These are phyloP conservation scores for Boletus rufocinnamomeus DNA, from an alignment of 768 basidiomycete genomes.

Conservation along the genomic window DNA sequence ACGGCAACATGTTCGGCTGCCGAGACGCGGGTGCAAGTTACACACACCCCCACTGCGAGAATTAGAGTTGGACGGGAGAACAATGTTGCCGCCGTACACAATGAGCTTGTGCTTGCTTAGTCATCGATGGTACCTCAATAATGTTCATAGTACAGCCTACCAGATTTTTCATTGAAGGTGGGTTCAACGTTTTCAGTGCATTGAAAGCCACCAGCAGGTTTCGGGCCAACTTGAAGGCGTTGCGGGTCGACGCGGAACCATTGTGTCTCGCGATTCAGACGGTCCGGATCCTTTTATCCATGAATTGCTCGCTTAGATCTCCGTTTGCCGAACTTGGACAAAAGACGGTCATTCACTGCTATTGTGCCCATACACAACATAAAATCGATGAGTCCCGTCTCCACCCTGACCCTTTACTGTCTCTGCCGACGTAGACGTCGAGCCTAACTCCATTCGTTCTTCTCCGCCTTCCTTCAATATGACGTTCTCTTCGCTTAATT, in stretches of 20 bases:
- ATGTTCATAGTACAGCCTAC: too few species aligned
- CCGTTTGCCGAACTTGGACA: not conserved
- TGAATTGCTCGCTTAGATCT: not conserved
- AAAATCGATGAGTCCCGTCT: conserved; percentile 5
- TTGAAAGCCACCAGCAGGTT: too few species aligned
- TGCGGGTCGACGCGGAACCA: too few species aligned
- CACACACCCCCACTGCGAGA: not conserved
- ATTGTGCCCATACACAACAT: conserved; percentile 9
- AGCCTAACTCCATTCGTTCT: not conserved
- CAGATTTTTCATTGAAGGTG: too few species aligned
- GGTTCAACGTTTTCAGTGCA: too few species aligned
- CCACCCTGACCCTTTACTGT: not conserved
- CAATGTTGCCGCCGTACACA: not conserved
- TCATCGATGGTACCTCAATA: not conserved
- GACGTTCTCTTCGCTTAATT: conserved; percentile 2
- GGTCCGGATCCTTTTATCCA: not conserved
- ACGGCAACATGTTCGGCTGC: not conserved
- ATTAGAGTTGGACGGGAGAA: not conserved
- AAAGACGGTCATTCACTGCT: not conserved
- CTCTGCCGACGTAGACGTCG: conserved; percentile 4
- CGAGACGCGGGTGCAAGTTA: too few species aligned
- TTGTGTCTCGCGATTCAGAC: not conserved
- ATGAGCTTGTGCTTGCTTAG: not conserved
- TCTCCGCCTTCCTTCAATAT: conserved; percentile 10
- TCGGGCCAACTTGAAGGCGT: too few species aligned